Evolutionary conservation across 1,139 yeast species (phyloP), one percentile per base, ranked within the genome.

Genomic region (Zygosaccharomyces pseudobailii): DNA sequence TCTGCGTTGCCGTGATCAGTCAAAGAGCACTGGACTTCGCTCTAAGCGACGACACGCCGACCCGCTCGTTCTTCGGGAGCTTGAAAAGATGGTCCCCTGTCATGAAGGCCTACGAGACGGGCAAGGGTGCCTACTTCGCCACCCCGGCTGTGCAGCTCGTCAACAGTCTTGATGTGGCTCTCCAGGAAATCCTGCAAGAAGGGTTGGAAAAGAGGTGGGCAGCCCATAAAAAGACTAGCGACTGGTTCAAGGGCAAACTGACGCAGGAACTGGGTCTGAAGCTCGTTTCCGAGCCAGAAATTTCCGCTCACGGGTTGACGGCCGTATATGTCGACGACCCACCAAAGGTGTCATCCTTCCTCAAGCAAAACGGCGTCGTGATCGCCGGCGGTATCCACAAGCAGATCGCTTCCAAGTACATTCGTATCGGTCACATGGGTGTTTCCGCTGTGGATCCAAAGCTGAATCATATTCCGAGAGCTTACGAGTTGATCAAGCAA

Each of bases 371-470:
- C 61, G 87, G 90, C n/a, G 80, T 86, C 62, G 81, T 84, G 27
- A 78, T 90, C 46, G 96, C 97, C 41, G 95, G 95, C 45, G 97
- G 97, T 52, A 83, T 90, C 57, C 94, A 87, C 71, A 84, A 82
- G 69, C 87, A 82, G 21, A 80, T 88, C 60, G 84, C 81, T 42
- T 79, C 86, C 49, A 83, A 84, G 67, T 89, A 89, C 72, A 87
- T 90, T 73, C 81, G 97, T 70, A 82, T 90, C 51, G 97, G 97
- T 28, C 97, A 90, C 71, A 90, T 90, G 97, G 97, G 97, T 56
- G 80, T 79, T 41, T 70, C 81, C 47, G 78, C 77, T 2, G 73
- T 76, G 43, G 70, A 70, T 50, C 68, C 59, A 38, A 66, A 69
- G 47, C 65, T 71, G 47, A 57, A 59, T 22, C 75, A 72, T 56